Evolutionary conservation across 345 rosid species (phyloP), one percentile per base, ranked within the genome.

Genomic region (Aurinia saxatilis): DNA sequence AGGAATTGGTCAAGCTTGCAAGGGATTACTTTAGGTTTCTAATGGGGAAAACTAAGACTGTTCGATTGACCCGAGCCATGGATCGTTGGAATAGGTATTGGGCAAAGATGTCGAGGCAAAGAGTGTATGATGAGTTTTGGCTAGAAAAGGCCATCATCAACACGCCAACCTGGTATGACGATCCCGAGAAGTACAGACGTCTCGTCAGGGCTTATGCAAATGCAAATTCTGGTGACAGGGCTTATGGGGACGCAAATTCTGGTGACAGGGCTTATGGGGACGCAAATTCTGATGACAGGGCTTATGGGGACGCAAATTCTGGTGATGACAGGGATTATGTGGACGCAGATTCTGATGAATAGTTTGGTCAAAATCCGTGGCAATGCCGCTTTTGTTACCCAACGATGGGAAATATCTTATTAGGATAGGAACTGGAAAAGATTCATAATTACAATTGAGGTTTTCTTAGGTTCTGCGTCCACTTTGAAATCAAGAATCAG

Each of bases 1-100:
- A 79, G 78, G 98, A 88, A 77, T 50, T 86, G 65, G 31, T 69
- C 51, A 80, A 74, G 48, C 79, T 88, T 29, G 90, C 72, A 9
- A 86, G 71, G 73, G 98, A 91, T 67, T 88, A 77, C 74, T 35
- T 91, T 14, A 81, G 73, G 74, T 91, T 51, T 57, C 79, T 86
- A 16, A 44, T 59, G 31, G 76, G 78, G 16, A 81, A 78, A 29
- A 74, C 59, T 7, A 66, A 73, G 81, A 91, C 90, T 68, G 73
- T 75, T 54, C 91, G 96, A n/a, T 60, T 91, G 53, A 70, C 53
- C 49, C 69, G 80, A 49, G 79, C 80, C 40, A 79, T 86, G 84
- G 36, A 82, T 19, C 25, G 40, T 29, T 84, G 88, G 84, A 68
- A 59, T 29, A 72, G 46, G 29, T 65, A 79, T 57, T 33, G 31